Percentiles rank a stretch among this genome's conserved stretches.
Conservation (phyloP, 1,284 basidiomycete genomes). For the Cystobasidiaceae sp. region DNA sequence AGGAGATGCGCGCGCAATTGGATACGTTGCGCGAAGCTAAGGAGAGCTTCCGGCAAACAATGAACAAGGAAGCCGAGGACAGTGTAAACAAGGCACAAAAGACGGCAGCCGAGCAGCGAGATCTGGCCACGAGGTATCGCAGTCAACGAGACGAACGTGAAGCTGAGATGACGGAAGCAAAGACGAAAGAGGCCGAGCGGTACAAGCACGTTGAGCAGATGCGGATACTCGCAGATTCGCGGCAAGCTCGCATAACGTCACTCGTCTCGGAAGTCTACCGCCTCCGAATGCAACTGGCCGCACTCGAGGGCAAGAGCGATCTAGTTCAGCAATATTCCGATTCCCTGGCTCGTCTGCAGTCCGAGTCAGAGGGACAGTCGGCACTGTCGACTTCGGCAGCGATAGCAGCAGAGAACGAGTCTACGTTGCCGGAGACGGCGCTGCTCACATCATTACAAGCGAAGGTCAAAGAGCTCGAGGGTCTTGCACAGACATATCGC, state of each 20-base stretch:
- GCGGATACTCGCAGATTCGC: conserved; percentile 64
- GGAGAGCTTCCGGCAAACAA: conserved; percentile 34
- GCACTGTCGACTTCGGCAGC: background rate
- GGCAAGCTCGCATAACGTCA: conserved; percentile 64
- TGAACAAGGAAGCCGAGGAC: conserved; percentile 31
- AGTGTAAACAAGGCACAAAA: conserved; percentile 22
- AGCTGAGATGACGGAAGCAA: conserved; percentile 68
- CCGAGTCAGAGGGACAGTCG: background rate
- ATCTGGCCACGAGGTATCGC: conserved; percentile 69
- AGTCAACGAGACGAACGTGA: conserved; percentile 70
- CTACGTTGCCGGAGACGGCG: background rate
- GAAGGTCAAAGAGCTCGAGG: conserved; percentile 18
- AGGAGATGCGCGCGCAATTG: conserved; percentile 36
- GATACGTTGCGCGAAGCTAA: conserved; percentile 39
- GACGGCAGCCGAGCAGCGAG: conserved; percentile 53
- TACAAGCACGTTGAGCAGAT: conserved; percentile 64
- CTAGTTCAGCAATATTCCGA: conserved; percentile 61
- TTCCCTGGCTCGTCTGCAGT: conserved; percentile 35
- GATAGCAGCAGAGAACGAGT: background rate
- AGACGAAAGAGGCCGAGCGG: conserved; percentile 62
- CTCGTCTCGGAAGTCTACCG: conserved; percentile 70
- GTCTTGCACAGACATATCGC: conserved; percentile 4
- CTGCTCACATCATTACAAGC: background rate
- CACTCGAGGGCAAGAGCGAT: conserved; percentile 64
- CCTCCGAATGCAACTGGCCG: conserved; percentile 70